These are phyloP conservation scores for Salmacisia buchloeana DNA, from an alignment of 1,284 basidiomycete genomes.

Conservation along the genomic window DNA sequence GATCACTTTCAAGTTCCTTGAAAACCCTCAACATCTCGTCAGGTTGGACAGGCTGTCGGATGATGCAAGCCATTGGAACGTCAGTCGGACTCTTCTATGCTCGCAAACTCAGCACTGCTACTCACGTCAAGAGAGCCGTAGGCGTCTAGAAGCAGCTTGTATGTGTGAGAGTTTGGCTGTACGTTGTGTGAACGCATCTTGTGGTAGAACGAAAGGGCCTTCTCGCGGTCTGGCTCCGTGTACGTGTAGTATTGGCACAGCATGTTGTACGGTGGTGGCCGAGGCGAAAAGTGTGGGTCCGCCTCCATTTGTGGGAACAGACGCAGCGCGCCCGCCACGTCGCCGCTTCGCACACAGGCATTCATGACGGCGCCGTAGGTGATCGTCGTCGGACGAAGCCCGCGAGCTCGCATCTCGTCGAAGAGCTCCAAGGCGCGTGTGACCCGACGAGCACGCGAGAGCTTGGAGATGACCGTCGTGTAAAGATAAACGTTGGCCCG, in stretches of 20 bases:
- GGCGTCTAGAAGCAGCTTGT: conserved; percentile 74
- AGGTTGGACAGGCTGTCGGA: conserved; percentile 61
- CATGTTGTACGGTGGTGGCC: conserved; percentile 91
- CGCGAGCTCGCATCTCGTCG: conserved; percentile 52
- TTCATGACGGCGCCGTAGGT: conserved; percentile 90
- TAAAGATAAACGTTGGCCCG: conserved; percentile 43
- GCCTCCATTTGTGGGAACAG: conserved; percentile 80
- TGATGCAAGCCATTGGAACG: not conserved
- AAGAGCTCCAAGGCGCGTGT: conserved; percentile 46
- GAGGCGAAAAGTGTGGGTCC: conserved; percentile 71
- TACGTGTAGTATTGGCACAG: conserved; percentile 97
- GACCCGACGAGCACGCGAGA: conserved; percentile 46
- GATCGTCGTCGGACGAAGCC: conserved; percentile 70
- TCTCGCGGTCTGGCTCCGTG: conserved; percentile 73
- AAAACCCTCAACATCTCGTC: conserved; percentile 71
- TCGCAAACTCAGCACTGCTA: not conserved
- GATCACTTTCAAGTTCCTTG: conserved; percentile 58
- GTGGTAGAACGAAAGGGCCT: conserved; percentile 63
- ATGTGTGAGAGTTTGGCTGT: conserved; percentile 43
- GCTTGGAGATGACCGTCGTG: conserved; percentile 49
- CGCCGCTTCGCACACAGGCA: conserved; percentile 78
- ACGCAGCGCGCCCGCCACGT: conserved; percentile 71
- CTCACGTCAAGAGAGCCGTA: conserved; percentile 77
- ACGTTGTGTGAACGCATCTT: conserved; percentile 62
- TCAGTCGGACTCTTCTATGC: not conserved